phyloP scores from a whole-genome alignment of 2,329 filamentous ascomycete species.

The Ploettnerulaceae sp. region DNA sequence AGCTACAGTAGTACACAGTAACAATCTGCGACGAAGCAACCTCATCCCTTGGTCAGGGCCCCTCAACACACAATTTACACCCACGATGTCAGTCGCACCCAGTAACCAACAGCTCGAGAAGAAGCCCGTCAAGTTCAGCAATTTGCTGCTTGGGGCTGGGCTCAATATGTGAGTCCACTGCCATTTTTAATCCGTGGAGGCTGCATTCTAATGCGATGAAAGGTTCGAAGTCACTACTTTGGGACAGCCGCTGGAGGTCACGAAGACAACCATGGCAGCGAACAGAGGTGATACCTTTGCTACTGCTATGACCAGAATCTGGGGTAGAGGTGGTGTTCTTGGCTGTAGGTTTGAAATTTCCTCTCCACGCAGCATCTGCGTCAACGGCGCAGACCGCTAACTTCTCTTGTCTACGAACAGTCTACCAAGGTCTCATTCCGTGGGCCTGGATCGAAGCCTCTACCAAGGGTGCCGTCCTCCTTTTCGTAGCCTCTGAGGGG shows the following conservation, averaged over 20 bases:
- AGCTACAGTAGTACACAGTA: not conserved
- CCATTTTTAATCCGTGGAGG: not conserved
- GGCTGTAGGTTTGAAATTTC: conserved; percentile 67
- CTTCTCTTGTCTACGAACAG: conserved; percentile 43
- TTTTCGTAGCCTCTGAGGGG: conserved; percentile 97
- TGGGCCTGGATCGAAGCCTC: conserved; percentile 99
- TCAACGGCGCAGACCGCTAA: conserved; percentile 14
- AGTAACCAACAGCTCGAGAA: conserved; percentile 67
- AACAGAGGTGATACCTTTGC: conserved; percentile 86
- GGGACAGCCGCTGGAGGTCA: conserved; percentile 86
- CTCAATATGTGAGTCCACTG: conserved; percentile 31
- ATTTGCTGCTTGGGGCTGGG: conserved; percentile 61
- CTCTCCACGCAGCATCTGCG: not conserved
- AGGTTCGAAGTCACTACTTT: conserved; percentile 49
- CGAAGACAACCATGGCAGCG: conserved; percentile 99
- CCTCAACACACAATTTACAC: conserved; percentile 48
- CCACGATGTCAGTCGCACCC: conserved; percentile 58
- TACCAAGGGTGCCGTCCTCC: conserved; percentile 96
- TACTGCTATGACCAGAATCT: conserved; percentile 78
- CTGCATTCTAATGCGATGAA: conserved; percentile 10
- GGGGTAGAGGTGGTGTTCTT: conserved; percentile 85
- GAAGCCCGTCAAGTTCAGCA: conserved; percentile 99
- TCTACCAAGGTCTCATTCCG: conserved; percentile 98
- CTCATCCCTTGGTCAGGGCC: conserved; percentile 98
- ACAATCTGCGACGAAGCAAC: conserved; percentile 72